These are phyloP conservation scores for Gossypioides kirkii DNA, from an alignment of 345 rosid species.

Conservation along the genomic window DNA sequence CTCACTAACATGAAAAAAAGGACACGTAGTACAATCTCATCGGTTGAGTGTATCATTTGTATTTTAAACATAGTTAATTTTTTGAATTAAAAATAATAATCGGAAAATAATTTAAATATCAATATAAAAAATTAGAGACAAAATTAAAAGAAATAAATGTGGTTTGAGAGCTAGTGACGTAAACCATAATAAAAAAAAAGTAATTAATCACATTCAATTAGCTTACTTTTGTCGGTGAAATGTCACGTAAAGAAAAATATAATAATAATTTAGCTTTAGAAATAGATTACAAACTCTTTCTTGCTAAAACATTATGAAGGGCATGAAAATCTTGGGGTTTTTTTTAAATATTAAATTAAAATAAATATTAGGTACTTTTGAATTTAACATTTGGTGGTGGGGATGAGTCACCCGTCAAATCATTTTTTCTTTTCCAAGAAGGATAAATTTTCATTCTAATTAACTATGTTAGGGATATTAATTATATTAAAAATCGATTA, in stretches of 20 bases:
- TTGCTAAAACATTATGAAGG: background rate
- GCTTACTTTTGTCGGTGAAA: slow-evolving; percentile 2
- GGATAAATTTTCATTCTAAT: background rate
- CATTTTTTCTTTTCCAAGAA: background rate
- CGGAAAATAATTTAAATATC: no score
- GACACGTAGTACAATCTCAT: no score
- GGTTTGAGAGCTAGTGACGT: no score
- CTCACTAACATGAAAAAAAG: no score
- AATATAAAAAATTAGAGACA: no score
- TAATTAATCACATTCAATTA: background rate
- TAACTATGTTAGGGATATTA: no score
- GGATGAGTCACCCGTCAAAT: background rate
- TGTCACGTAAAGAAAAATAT: background rate
- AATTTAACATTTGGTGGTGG: background rate
- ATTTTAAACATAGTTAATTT: no score
- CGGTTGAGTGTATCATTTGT: no score
- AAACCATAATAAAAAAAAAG: background rate
- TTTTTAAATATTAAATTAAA: background rate
- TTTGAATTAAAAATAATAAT: no score
- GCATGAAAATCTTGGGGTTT: background rate
- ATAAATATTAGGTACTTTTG: background rate
- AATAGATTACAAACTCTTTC: slow-evolving; percentile 9
- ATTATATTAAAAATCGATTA: no score
- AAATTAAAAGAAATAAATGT: no score
- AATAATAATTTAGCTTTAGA: slow-evolving; percentile 6